Conservation (phyloP, 306 rosid species). For the Hippophae gyantsensis region DNA sequence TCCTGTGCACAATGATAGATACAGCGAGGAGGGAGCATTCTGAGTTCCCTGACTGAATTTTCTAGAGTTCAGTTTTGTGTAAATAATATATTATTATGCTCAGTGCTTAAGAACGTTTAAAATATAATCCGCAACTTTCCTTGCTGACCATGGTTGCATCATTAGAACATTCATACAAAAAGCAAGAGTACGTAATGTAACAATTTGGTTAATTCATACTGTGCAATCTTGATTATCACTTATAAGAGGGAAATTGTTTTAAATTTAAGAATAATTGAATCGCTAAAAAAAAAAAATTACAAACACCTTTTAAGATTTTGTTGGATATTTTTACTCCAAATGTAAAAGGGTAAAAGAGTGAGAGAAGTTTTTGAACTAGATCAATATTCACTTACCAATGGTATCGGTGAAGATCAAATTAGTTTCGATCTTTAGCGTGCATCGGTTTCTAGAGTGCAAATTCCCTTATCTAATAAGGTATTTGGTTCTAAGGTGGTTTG, state of each 20-base stretch:
- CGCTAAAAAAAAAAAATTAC: too few relatives aligned
- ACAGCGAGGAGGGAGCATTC: slow-evolving; percentile 73
- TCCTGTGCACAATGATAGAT: slow-evolving; percentile 63
- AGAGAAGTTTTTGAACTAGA: too few relatives aligned
- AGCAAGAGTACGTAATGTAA: background rate
- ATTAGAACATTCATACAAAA: background rate
- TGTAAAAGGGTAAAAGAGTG: too few relatives aligned
- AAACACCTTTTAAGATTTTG: too few relatives aligned
- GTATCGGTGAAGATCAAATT: too few relatives aligned
- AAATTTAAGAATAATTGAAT: too few relatives aligned
- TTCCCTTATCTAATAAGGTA: too few relatives aligned
- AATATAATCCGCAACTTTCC: background rate
- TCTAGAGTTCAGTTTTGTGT: slow-evolving; percentile 11
- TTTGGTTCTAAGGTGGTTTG: too few relatives aligned
- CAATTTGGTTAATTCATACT: slow-evolving; percentile 18
- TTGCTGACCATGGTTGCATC: background rate
- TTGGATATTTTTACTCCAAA: too few relatives aligned
- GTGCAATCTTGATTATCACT: slow-evolving; percentile 61
- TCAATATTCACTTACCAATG: too few relatives aligned
- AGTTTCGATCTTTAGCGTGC: too few relatives aligned
- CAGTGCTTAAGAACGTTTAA: background rate
- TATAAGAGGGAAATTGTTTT: slow-evolving; percentile 23
- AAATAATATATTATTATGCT: background rate
- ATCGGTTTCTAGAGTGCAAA: too few relatives aligned
- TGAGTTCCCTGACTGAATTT: slow-evolving; percentile 68